phyloP scores from a whole-genome alignment of 2,329 filamentous ascomycete species.

The Colletotrichum filicis region DNA sequence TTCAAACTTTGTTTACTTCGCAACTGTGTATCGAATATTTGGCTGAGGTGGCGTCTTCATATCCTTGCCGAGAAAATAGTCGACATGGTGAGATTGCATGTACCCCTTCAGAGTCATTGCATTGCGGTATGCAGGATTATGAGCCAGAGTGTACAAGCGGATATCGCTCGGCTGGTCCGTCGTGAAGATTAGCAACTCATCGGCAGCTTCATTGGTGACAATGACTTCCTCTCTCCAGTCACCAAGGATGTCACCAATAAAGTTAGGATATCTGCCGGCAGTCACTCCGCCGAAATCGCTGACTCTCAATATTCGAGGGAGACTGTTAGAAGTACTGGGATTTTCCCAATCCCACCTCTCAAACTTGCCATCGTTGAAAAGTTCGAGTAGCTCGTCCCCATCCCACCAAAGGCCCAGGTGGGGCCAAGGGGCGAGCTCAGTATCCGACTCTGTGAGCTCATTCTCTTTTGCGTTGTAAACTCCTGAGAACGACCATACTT shows the following conservation, averaged over 20 bases:
- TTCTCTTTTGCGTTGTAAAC: constrained; percentile 37
- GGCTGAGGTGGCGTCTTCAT: constrained; percentile 36
- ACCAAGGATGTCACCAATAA: constrained; percentile 37
- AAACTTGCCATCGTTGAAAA: constrained; percentile 40
- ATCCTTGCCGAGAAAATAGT: constrained; percentile 38
- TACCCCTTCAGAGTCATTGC: constrained; percentile 40
- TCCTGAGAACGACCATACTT: constrained; percentile 38
- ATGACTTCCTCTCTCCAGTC: constrained; percentile 40
- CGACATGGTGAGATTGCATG: constrained; percentile 38
- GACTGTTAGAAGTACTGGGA: not conserved
- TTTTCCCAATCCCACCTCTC: constrained; percentile 37
- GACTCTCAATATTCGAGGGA: constrained; percentile 5
- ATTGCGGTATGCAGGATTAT: constrained; percentile 41
- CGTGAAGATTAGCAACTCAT: constrained; percentile 39
- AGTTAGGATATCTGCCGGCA: constrained; percentile 29
- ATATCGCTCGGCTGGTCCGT: constrained; percentile 36
- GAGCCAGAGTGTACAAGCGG: constrained; percentile 39
- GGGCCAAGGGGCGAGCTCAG: constrained; percentile 14
- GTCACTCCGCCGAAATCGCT: constrained; percentile 20
- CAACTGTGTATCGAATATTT: constrained; percentile 19
- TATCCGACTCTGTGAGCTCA: constrained; percentile 6
- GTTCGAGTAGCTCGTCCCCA: constrained; percentile 36
- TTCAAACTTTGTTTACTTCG: not conserved
- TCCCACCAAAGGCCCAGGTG: constrained; percentile 33
- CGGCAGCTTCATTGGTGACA: constrained; percentile 30